Evolutionary conservation across 2,329 filamentous ascomycete genomes (phyloP).

Genomic region (Coleophoma cylindrospora): DNA sequence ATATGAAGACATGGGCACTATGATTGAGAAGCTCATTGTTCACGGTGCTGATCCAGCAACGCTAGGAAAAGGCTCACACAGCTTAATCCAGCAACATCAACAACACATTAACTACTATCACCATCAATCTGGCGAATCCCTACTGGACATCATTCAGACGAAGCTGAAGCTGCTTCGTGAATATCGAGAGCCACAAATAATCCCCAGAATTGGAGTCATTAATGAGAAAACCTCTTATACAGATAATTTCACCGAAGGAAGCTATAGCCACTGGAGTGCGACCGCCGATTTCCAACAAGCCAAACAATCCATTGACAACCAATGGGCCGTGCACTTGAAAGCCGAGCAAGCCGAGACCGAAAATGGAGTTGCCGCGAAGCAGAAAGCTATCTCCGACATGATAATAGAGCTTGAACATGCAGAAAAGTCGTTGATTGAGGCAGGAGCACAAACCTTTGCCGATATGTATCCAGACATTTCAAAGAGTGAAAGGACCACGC

Average conservation of each 20-base stretch:
- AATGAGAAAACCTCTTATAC: conserved; percentile 46
- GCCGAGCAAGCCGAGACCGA: conserved; percentile 26
- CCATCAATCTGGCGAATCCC: conserved; percentile 27
- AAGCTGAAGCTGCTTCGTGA: conserved; percentile 43
- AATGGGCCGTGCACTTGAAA: conserved; percentile 29
- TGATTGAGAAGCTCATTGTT: conserved; percentile 48
- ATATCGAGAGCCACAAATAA: conserved; percentile 9
- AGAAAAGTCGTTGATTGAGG: conserved; percentile 46
- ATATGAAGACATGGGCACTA: conserved; percentile 40
- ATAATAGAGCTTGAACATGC: conserved; percentile 49
- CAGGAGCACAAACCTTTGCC: conserved; percentile 61
- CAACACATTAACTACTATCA: conserved; percentile 5
- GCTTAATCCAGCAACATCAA: conserved; percentile 23
- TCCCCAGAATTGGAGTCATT: conserved; percentile 19
- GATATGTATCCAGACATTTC: conserved; percentile 55
- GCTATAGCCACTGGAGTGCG: conserved; percentile 47
- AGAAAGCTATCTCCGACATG: conserved; percentile 44
- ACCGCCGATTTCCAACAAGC: conserved; percentile 9
- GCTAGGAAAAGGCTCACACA: conserved; percentile 37
- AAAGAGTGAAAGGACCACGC: background rate
- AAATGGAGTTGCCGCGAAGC: conserved; percentile 43
- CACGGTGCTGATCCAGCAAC: conserved; percentile 62
- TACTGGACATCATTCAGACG: conserved; percentile 56
- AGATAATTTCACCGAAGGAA: conserved; percentile 40
- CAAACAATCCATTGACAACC: conserved; percentile 21